Conservation (phyloP, 441 rosid genomes). For the Populus hybrid region DNA sequence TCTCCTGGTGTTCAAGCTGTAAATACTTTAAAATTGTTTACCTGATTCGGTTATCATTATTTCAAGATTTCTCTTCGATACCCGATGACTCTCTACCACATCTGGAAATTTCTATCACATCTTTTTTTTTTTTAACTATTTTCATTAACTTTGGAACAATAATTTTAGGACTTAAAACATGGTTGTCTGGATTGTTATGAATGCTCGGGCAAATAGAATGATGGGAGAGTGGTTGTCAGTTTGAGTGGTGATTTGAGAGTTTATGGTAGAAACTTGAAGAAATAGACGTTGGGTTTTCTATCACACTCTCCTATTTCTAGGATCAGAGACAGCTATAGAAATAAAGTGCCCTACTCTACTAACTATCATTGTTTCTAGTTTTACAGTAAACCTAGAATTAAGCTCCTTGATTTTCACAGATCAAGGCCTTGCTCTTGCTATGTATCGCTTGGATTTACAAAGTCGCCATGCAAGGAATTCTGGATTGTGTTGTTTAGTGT, state of each 20-base stretch:
- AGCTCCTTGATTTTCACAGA: not conserved
- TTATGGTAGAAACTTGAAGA: not conserved
- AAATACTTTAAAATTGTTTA: not conserved
- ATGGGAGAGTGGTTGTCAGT: not conserved
- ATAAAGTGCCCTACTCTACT: not conserved
- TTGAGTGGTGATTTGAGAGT: not conserved
- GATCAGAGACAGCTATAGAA: not conserved
- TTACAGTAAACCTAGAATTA: not conserved
- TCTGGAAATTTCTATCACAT: not conserved
- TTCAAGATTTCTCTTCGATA: not conserved
- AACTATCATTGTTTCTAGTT: not conserved
- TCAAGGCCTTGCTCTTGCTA: no score
- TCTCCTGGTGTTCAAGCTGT: not conserved
- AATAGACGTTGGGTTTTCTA: not conserved
- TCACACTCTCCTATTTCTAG: not conserved
- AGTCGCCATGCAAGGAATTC: no score
- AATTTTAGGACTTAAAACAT: not conserved
- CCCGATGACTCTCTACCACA: not conserved
- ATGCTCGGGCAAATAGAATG: not conserved
- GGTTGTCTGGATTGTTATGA: not conserved
- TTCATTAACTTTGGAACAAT: not conserved
- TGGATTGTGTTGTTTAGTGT: not conserved
- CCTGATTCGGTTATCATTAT: not conserved
- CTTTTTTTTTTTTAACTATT: not conserved
- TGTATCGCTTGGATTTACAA: no score